A percentile compares a stretch with the other conserved stretches of the same genome.
Evolutionary conservation across 257 asterid genomes (phyloP).

Genomic region (Scutellaria baicalensis): DNA sequence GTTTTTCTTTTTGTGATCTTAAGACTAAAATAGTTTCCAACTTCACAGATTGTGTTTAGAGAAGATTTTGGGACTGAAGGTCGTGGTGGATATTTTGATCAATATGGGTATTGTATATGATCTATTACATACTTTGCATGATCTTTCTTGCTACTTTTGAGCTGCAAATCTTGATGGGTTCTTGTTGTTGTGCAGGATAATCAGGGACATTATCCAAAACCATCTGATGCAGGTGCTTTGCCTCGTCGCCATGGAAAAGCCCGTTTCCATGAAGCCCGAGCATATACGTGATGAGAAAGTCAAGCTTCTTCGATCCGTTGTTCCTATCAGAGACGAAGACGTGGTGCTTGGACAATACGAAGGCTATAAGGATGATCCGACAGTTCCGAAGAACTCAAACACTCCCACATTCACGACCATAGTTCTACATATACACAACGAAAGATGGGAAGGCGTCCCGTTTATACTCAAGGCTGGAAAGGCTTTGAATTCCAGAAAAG

Average conservation of each 20-base stretch:
- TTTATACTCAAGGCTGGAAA: slow-evolving; percentile 97
- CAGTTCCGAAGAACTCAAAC: slow-evolving; percentile 83
- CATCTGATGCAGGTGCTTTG: slow-evolving; percentile 91
- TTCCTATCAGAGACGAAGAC: slow-evolving; percentile 81
- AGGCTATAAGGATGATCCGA: slow-evolving; percentile 89
- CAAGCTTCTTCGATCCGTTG: slow-evolving; percentile 93
- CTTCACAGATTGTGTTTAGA: slow-evolving; percentile 84
- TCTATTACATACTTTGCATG: too few relatives aligned
- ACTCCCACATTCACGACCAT: slow-evolving; percentile 87
- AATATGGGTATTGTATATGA: slow-evolving; percentile 59
- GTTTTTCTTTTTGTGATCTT: neutral
- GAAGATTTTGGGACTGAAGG: slow-evolving; percentile 99
- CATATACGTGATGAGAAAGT: slow-evolving; percentile 93
- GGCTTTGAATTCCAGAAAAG: slow-evolving; percentile 89
- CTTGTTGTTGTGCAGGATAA: slow-evolving; percentile 44
- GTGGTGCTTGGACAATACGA: slow-evolving; percentile 96
- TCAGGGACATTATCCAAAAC: slow-evolving; percentile 90
- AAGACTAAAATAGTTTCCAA: neutral
- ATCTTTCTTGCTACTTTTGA: too few relatives aligned
- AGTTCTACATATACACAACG: slow-evolving; percentile 68
- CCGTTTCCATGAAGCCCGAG: slow-evolving; percentile 76
- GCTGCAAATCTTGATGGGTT: too few relatives aligned
- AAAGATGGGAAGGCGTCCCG: slow-evolving; percentile 99
- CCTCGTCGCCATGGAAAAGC: slow-evolving; percentile 96
- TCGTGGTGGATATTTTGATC: slow-evolving; percentile 98